A percentile compares a stretch with the other conserved stretches of the same genome.
Evolutionary conservation across 371 early-diverging fungal genomes (phyloP).

Genomic region (Lichtheimia ornata): DNA sequence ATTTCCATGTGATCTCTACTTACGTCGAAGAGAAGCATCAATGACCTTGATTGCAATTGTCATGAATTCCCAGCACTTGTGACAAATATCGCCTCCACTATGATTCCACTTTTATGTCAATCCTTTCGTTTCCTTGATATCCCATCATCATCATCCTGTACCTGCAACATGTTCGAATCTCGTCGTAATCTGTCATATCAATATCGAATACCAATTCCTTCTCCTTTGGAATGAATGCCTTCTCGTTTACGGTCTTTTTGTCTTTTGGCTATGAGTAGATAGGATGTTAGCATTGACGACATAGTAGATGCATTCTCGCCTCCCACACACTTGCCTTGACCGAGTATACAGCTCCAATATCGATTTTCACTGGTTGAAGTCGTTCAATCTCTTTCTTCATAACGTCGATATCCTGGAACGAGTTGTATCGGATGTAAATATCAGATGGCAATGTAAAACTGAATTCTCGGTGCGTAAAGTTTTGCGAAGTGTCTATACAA

Average conservation of each 20-base stretch:
- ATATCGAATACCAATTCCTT: slow-evolving; percentile 99
- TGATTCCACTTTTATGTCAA: background rate
- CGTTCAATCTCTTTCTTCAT: slow-evolving; percentile 78
- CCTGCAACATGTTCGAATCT: slow-evolving; percentile 93
- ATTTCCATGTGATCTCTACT: background rate
- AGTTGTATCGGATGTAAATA: slow-evolving; percentile 88
- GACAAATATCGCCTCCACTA: slow-evolving; percentile 87
- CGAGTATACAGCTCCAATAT: slow-evolving; percentile 97
- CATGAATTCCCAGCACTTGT: slow-evolving; percentile 95
- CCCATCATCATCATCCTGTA: slow-evolving; percentile 20
- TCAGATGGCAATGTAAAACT: slow-evolving; percentile 84
- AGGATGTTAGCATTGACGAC: no score
- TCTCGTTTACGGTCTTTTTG: slow-evolving; percentile 71
- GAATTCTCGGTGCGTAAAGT: slow-evolving; percentile 90
- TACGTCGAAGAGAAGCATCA: slow-evolving; percentile 69
- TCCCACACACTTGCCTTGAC: slow-evolving; percentile 49
- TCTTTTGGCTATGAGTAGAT: slow-evolving; percentile 67
- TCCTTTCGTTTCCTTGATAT: background rate
- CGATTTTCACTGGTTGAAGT: slow-evolving; percentile 88
- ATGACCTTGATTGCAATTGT: slow-evolving; percentile 90
- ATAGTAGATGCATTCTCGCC: background rate
- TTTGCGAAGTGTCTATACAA: slow-evolving; percentile 42
- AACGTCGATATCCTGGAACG: slow-evolving; percentile 72
- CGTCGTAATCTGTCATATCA: slow-evolving; percentile 99
- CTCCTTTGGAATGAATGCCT: slow-evolving; percentile 75